Evolutionary conservation across 257 asterid genomes (phyloP).

Genomic region (Orobanche coerulescens): DNA sequence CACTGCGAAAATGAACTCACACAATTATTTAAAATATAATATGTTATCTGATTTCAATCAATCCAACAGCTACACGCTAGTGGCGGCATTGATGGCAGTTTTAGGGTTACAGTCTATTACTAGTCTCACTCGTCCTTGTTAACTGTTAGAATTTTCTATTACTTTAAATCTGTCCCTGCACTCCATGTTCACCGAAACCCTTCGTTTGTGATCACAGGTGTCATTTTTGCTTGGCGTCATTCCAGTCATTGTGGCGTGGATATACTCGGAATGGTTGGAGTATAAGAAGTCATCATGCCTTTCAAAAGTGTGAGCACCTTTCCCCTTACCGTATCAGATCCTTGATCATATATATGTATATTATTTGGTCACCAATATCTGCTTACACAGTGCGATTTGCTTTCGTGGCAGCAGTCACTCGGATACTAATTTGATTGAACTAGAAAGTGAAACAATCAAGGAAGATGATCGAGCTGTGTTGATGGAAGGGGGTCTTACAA

Average conservation of each 20-base stretch:
- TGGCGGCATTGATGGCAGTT: not conserved
- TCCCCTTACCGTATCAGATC: conserved; percentile 6
- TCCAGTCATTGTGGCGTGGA: conserved; percentile 66
- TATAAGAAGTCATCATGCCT: conserved; percentile 40
- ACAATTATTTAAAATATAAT: not conserved
- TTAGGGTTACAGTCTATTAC: not conserved
- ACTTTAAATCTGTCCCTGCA: not conserved
- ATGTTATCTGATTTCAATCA: conserved; percentile 4
- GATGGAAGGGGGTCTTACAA: conserved; percentile 77
- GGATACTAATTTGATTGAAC: conserved; percentile 62
- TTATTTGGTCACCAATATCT: not conserved
- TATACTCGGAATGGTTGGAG: conserved; percentile 72
- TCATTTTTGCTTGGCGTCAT: conserved; percentile 71
- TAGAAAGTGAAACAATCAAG: conserved; percentile 47
- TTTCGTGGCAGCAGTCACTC: conserved; percentile 53
- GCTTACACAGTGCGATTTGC: conserved; percentile 20
- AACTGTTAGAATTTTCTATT: conserved; percentile 10
- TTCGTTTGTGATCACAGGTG: conserved; percentile 43
- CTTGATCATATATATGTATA: not conserved
- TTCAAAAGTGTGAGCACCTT: conserved; percentile 52
- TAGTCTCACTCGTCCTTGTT: not conserved
- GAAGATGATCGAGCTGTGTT: conserved; percentile 69
- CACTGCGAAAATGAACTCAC: not conserved
- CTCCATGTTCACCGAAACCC: not conserved
- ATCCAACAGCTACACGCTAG: not conserved